Evolutionary conservation across 768 basidiomycete species (phyloP).

Genomic region (Serendipita sp.): DNA sequence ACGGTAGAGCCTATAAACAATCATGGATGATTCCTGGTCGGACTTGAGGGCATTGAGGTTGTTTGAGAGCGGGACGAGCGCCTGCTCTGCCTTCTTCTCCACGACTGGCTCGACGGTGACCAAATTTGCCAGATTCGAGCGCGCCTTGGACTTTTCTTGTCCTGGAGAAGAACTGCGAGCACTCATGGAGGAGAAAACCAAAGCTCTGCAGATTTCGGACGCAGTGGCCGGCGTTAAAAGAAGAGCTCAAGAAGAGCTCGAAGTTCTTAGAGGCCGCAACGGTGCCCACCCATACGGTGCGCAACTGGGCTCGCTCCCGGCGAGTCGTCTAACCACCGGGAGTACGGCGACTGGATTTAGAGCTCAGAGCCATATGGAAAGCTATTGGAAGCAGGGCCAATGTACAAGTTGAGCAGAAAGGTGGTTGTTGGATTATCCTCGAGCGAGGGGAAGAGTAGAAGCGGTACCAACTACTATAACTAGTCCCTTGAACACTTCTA

Average conservation of each 20-base stretch:
- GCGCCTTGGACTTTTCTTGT: neutral
- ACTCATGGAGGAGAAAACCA: neutral
- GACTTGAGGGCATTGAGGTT: neutral
- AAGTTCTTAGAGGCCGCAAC: no score
- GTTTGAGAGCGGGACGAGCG: neutral
- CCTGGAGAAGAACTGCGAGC: neutral
- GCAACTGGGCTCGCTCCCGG: no score
- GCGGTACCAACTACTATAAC: no score
- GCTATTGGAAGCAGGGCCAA: no score
- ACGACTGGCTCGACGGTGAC: neutral
- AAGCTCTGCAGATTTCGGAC: neutral
- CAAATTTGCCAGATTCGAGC: neutral
- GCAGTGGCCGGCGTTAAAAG: neutral
- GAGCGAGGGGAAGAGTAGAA: no score
- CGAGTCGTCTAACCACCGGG: no score
- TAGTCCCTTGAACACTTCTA: no score
- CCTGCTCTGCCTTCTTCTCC: neutral
- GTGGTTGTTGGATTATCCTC: no score
- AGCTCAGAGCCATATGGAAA: no score
- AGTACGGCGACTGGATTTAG: no score
- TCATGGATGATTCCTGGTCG: neutral
- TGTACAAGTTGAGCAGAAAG: no score
- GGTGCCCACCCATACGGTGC: no score
- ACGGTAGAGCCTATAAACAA: neutral
- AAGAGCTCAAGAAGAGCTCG: neutral